Base-by-base conservation (phyloP, 805 yeast genomes). In the Hanseniaspora hatyaiensis region DNA sequence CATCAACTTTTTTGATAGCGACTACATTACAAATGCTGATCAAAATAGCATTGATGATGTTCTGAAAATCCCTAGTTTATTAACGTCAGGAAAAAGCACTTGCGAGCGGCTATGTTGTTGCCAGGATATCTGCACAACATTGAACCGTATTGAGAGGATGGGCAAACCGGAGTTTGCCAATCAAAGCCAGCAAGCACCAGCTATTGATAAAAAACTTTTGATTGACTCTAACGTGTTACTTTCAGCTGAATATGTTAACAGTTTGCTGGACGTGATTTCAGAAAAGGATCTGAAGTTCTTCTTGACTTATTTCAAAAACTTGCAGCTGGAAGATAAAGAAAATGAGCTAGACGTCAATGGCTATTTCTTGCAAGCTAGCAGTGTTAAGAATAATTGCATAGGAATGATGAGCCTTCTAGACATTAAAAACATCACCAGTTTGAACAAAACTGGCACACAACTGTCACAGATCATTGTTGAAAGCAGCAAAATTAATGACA, bases 241-340 rank as follows among this genome's bases (percentile, higher is more conserved):
- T 8, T 37, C 51, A 11, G 23, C 13, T 3, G 40, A 48, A 11
- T 48, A 28, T 31, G 30, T 48, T 85, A 0, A 61, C 55, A 0
- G 85, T 80, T 57, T 59, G 83, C 34, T 60, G 32, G 19, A 8
- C 29, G 1, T 54, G 53, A 29, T 43, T 15, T 26, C 40, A 13
- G 15, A 30, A 56, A 8, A 59, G 64, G 8, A 84, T 50, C 59
- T 63, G 4, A 65, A 65, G 2, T 92, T 82, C 57, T 80, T 77
- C 59, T 65, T 68, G 32, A 74, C 79, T 47, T 89, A 96, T 94
- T 84, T 84, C 56, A 65, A 64, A 13, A 62, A 86, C 4, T 65
- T 92, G 5, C 47, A 48, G 19, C n/a, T 48, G 1, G 51, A 75
- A 82, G 0, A 75, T 77, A 53, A 97, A 89, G 60, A 94, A 23